Percentiles rank a stretch among this genome's conserved stretches.
Conservation (phyloP, 2,329 filamentous ascomycete genomes). For the Escovopsis sp. region DNA sequence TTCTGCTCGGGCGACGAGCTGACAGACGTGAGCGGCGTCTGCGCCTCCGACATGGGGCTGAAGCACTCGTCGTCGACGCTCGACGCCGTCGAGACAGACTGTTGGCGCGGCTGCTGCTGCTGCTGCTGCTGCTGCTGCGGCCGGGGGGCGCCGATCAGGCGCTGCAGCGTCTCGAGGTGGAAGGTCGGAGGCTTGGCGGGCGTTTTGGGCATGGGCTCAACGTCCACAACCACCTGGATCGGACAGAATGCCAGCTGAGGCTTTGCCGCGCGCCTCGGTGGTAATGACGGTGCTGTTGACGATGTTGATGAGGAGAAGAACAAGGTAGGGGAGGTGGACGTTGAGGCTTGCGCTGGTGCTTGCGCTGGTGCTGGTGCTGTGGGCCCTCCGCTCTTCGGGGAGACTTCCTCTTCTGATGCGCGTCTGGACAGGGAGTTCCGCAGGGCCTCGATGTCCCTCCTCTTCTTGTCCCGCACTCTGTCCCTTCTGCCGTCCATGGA, state of each 20-base stretch:
- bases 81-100: too few relatives aligned
- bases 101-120: background rate
- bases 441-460: constrained; percentile 24
- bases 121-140: background rate
- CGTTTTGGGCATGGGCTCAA: constrained; percentile 16
- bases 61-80: background rate
- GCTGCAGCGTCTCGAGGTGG: background rate
- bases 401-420: background rate
- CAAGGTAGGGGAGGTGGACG: too few relatives aligned
- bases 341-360: too few relatives aligned
- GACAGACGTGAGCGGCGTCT: background rate
- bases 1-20: background rate
- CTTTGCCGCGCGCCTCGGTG: background rate
- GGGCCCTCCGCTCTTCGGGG: background rate
- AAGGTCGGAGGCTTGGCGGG: background rate
- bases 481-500: constrained; percentile 21
- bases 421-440: constrained; percentile 11
- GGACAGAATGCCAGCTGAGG: constrained; percentile 15
- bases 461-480: constrained; percentile 25
- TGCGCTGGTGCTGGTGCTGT: too few relatives aligned
- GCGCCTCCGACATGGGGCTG: background rate
- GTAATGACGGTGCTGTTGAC: too few relatives aligned
- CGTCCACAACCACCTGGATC: constrained; percentile 25
- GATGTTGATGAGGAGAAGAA: too few relatives aligned
- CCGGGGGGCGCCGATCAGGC: background rate